phyloP scores from a whole-genome alignment of 75 land plant species.

The Isoetes taiwanensis region DNA sequence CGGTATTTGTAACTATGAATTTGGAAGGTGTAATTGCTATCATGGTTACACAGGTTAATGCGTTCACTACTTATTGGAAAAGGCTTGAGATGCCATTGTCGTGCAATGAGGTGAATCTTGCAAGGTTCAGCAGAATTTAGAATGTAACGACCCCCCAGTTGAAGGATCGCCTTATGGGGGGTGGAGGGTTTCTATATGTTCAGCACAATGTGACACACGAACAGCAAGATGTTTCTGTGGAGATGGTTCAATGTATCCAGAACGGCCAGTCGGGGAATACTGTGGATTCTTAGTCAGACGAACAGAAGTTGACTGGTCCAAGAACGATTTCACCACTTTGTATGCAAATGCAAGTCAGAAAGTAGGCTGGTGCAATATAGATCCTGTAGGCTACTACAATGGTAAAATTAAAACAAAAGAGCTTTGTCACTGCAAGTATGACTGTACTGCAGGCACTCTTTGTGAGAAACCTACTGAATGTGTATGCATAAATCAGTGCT shows the following conservation, averaged over 20 bases:
- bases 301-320: constrained; percentile 52
- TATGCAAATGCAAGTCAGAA: constrained; percentile 47
- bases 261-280: constrained; percentile 70
- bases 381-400: constrained; percentile 49
- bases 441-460: constrained; percentile 45
- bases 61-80: not conserved
- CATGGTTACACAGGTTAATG: constrained; percentile 73
- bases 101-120: no score
- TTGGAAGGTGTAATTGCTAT: constrained; percentile 78
- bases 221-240: constrained; percentile 86
- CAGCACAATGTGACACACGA: constrained; percentile 66
- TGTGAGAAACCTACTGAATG: constrained; percentile 56
- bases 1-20: constrained; percentile 70
- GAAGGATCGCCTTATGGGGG: constrained; percentile 41
- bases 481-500: constrained; percentile 76
- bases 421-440: constrained; percentile 87
- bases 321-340: constrained; percentile 41
- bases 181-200: constrained; percentile 87
- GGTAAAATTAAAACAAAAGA: constrained; percentile 37
- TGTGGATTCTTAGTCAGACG: constrained; percentile 85
- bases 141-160: constrained; percentile 41
- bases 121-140: no score
- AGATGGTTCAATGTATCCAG: constrained; percentile 58
- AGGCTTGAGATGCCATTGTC: no score
- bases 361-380: constrained; percentile 82